phyloP scores from a whole-genome alignment of 2,329 filamentous ascomycete species.

The Xylaria digitata region DNA sequence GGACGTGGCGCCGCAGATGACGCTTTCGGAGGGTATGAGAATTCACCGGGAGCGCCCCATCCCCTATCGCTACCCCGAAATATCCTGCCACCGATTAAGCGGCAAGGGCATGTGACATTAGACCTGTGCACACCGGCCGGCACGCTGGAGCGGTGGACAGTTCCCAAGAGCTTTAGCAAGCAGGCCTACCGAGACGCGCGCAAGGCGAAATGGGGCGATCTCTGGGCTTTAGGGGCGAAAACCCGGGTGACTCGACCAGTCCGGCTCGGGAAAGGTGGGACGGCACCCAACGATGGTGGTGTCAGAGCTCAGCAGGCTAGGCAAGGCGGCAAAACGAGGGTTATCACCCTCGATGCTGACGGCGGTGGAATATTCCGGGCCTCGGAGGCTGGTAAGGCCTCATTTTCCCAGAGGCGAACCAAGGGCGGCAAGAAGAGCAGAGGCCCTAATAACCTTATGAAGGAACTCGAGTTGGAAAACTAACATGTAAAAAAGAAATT shows the following conservation, averaged over 20 bases:
- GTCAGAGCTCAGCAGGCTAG: constrained; percentile 54
- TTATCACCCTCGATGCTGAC: constrained; percentile 55
- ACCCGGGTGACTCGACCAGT: constrained; percentile 74
- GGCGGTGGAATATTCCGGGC: constrained; percentile 54
- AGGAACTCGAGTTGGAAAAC: constrained; percentile 48
- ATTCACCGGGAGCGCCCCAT: constrained; percentile 58
- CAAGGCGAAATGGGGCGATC: constrained; percentile 89
- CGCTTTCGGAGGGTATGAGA: constrained; percentile 80
- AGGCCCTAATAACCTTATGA: constrained; percentile 53
- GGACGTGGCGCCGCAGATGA: constrained; percentile 68
- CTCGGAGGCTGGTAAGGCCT: constrained; percentile 50
- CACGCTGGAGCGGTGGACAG: constrained; percentile 91
- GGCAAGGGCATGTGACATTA: constrained; percentile 85
- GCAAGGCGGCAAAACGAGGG: constrained; percentile 54
- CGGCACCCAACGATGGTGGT: constrained; percentile 57
- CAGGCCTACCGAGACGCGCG: constrained; percentile 92
- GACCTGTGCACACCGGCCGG: constrained; percentile 91
- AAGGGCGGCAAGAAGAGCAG: constrained; percentile 56
- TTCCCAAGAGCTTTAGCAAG: constrained; percentile 82
- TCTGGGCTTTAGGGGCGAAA: constrained; percentile 96
- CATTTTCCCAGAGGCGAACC: constrained; percentile 52
- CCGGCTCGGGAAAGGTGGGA: constrained; percentile 64
- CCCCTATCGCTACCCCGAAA: constrained; percentile 80
- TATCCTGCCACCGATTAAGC: constrained; percentile 85
- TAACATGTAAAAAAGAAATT: not conserved